phyloP scores from a whole-genome alignment of 495 filamentous ascomycete genomes.

The Penicillium bialowiezense region DNA sequence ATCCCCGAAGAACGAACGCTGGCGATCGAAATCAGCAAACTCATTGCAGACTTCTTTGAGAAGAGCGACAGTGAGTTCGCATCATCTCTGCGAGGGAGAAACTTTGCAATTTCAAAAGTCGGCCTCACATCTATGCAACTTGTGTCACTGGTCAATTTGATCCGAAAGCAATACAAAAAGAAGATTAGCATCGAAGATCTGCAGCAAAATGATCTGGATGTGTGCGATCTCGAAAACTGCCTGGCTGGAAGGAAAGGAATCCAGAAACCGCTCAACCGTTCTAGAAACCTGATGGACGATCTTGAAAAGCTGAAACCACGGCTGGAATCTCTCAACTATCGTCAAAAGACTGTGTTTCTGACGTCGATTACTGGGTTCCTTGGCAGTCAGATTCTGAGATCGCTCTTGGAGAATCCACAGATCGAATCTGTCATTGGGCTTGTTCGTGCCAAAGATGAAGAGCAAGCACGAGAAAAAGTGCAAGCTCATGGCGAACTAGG shows the following conservation, averaged over 20 bases:
- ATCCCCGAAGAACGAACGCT: background rate
- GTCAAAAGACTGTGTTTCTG: constrained; percentile 11
- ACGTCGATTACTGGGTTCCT: constrained; percentile 34
- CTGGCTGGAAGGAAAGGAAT: no score
- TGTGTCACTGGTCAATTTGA: background rate
- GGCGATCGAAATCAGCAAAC: background rate
- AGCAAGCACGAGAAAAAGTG: constrained; percentile 19
- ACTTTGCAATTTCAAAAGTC: background rate
- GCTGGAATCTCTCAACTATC: background rate
- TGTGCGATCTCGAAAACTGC: no score
- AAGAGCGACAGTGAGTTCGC: background rate
- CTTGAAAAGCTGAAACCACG: background rate
- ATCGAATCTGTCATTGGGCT: constrained; percentile 20
- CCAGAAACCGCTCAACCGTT: no score
- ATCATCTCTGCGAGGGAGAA: background rate
- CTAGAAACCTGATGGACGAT: background rate
- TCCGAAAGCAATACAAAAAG: background rate
- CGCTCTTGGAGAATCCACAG: constrained; percentile 11
- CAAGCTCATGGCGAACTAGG: constrained; percentile 11
- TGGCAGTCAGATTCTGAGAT: constrained; percentile 23
- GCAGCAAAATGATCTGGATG: background rate
- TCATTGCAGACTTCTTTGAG: background rate
- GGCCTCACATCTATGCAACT: background rate
- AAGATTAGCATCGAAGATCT: background rate
- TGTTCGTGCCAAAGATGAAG: constrained; percentile 16